phyloP scores from a whole-genome alignment of 2,329 filamentous ascomycete genomes.

The Madurella fahalii region DNA sequence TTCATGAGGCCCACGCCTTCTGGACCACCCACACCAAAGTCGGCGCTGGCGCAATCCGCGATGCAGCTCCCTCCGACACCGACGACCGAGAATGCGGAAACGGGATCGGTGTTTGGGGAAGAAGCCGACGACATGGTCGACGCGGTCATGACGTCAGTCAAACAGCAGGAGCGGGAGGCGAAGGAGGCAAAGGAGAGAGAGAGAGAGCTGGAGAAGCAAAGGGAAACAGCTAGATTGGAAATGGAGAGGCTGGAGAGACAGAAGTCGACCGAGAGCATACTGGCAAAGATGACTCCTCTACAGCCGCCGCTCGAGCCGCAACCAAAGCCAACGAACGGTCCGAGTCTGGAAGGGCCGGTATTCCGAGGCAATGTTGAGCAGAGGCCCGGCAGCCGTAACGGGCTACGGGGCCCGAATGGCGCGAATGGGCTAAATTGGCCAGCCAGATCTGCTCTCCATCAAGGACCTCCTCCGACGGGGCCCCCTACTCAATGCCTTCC shows the following conservation, averaged over 20 bases:
- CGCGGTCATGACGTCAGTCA: conserved; percentile 24
- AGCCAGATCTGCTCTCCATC: conserved; percentile 9
- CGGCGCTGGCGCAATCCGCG: conserved; percentile 40
- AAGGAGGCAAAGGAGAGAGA: conserved; percentile 18
- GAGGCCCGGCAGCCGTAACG: conserved; percentile 20
- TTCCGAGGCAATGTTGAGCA: conserved; percentile 20
- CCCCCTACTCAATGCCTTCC: conserved; percentile 25
- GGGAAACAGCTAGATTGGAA: conserved; percentile 27
- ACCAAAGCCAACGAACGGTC: not conserved
- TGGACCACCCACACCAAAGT: conserved; percentile 32
- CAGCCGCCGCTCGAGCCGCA: conserved; percentile 4
- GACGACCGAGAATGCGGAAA: conserved; percentile 23
- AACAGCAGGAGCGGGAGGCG: conserved; percentile 23
- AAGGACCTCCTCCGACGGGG: conserved; percentile 24
- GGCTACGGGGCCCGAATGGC: not conserved
- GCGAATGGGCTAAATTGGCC: not conserved
- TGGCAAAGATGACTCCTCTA: conserved; percentile 6
- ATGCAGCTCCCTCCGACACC: conserved; percentile 32
- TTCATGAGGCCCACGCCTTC: conserved; percentile 32
- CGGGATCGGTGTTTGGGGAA: conserved; percentile 31
- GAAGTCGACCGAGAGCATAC: conserved; percentile 19
- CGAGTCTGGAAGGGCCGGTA: conserved; percentile 5
- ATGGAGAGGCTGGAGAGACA: conserved; percentile 23
- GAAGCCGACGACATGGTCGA: conserved; percentile 29
- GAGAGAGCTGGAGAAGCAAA: conserved; percentile 21